phyloP scores from a whole-genome alignment of 495 filamentous ascomycete species.

The Thozetella sp. region DNA sequence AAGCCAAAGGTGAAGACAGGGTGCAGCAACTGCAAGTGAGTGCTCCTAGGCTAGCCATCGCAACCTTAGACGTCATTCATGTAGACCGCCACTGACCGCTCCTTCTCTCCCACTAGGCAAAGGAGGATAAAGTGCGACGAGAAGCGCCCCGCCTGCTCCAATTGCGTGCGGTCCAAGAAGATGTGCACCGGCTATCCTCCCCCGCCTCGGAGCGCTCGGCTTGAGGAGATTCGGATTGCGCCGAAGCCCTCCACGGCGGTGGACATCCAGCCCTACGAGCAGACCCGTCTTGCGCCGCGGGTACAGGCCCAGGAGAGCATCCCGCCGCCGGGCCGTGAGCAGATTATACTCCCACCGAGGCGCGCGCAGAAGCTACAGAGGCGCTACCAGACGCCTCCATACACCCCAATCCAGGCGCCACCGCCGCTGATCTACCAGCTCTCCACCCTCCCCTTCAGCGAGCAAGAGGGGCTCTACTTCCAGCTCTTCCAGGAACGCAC shows the following conservation, averaged over 20 bases:
- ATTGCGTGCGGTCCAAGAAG: constrained; percentile 54
- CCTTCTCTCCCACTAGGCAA: constrained; percentile 42
- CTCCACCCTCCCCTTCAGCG: constrained; percentile 34
- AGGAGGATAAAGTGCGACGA: constrained; percentile 72
- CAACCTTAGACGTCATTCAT: constrained; percentile 1
- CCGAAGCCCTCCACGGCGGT: constrained; percentile 34
- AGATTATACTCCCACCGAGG: constrained; percentile 21
- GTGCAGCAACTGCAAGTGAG: constrained; percentile 61
- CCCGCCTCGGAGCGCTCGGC: constrained; percentile 38
- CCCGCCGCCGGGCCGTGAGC: constrained; percentile 20
- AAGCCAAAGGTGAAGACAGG: constrained; percentile 56
- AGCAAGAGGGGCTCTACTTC: constrained; percentile 56
- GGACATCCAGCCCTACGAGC: constrained; percentile 26
- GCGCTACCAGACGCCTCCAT: constrained; percentile 28
- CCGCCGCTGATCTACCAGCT: constrained; percentile 26
- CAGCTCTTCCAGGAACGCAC: constrained; percentile 61
- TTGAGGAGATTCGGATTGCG: constrained; percentile 42
- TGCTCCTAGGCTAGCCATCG: constrained; percentile 6
- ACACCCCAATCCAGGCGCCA: constrained; percentile 25
- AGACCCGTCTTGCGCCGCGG: constrained; percentile 44
- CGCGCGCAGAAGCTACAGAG: constrained; percentile 22
- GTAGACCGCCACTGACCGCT: constrained; percentile 10
- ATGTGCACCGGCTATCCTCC: constrained; percentile 53
- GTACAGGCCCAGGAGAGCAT: constrained; percentile 20
- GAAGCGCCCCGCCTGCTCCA: constrained; percentile 56